Evolutionary conservation across 768 basidiomycete genomes (phyloP), one percentile per base, ranked within the genome.

Genomic region (Omphalotus guepiniiformis): DNA sequence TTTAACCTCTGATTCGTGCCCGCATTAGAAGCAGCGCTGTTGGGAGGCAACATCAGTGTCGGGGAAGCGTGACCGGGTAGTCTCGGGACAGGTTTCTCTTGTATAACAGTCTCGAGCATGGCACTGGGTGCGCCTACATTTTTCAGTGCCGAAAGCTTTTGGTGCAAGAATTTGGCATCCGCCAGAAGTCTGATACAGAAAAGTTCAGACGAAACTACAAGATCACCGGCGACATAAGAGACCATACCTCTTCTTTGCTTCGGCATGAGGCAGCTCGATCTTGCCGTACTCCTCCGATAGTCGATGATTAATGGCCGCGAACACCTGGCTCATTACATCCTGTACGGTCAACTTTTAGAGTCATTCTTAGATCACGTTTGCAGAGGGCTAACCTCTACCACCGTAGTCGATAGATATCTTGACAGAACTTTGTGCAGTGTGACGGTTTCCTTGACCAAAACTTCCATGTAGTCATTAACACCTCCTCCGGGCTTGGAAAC

Each of bases 341-440:
- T 96, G 29, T n/a, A n/a, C n/a, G 30, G n/a, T 9, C n/a, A 32
- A 9, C 30, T 9, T 9, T 32, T 32, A 32, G 30, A 35, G 42
- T 11, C 11, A 39, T 37, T 8, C 43, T 28, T 42, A 12, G 43
- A 34, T 35, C 32, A 34, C n/a, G 29, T 16, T 19, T 42, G 18
- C 12, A 48, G 26, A 40, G 16, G 18, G 16, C 83, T 59, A 59
- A 91, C 93, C 80, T 94, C 91, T 36, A 96, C 89, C 22, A 92
- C 77, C 26, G 79, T 74, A 37, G 73, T 65, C 13, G 88, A 73
- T 23, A 97, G 73, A 66, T 96, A 98, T 39, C 94, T 87, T 38
- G 91, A 90, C 35, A 98, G 74, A 42, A 99, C 93, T 63, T 95
- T 98, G 69, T 98, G 92, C 42, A 99, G 74, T 23, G 91, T 95